phyloP scores from a whole-genome alignment of 805 yeast species.

The Danielozyma ontarioensis region DNA sequence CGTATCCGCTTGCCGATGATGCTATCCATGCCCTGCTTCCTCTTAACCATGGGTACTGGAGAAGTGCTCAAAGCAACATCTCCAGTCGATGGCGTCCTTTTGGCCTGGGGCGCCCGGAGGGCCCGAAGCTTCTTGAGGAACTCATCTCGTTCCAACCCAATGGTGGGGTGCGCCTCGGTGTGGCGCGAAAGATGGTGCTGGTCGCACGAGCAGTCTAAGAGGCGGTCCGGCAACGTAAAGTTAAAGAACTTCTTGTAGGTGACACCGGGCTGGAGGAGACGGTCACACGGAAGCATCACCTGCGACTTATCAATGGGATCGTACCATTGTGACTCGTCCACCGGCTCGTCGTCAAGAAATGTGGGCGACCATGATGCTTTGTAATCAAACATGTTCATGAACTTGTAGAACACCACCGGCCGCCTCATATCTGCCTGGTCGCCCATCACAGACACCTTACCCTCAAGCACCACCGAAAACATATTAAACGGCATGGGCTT shows the following conservation, averaged over 20 bases:
- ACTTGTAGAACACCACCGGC: slow-evolving; percentile 22
- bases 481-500: slow-evolving; percentile 19
- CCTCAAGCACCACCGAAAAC: slow-evolving; percentile 25
- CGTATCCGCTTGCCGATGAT: slow-evolving; percentile 9
- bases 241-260: slow-evolving; percentile 24
- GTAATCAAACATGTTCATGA: slow-evolving; percentile 27
- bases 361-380: slow-evolving; percentile 28
- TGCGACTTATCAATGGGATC: slow-evolving; percentile 18
- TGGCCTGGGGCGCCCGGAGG: slow-evolving; percentile 6
- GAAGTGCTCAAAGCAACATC: neutral
- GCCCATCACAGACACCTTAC: slow-evolving; percentile 19
- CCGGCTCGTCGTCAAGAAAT: slow-evolving; percentile 6
- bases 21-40: slow-evolving; percentile 2
- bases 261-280: slow-evolving; percentile 14
- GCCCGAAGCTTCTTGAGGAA: slow-evolving; percentile 16
- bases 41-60: neutral
- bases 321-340: slow-evolving; percentile 2
- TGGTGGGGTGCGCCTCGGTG: slow-evolving; percentile 17
- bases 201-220: slow-evolving; percentile 26
- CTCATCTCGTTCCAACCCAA: slow-evolving; percentile 21
- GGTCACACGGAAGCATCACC: slow-evolving; percentile 12
- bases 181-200: slow-evolving; percentile 19
- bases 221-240: slow-evolving; percentile 20
- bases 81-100: neutral
- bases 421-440: slow-evolving; percentile 12